Base-by-base conservation (phyloP, 306 rosid species). In the Cicer cuneatum region DNA sequence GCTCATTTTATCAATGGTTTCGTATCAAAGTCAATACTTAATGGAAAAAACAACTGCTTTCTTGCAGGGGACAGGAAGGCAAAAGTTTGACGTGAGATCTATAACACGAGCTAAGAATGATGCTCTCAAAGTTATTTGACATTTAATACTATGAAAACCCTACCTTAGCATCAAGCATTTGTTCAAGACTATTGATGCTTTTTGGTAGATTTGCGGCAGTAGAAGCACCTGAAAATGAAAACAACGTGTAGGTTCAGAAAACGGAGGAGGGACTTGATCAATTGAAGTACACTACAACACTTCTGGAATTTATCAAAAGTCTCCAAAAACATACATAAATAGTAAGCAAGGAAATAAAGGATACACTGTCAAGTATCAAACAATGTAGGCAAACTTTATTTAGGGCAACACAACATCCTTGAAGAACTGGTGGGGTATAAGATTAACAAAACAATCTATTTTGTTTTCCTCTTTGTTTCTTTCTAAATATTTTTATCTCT, bases 171-270 rank as follows among this genome's bases (percentile, higher is more conserved):
- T 90, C 83, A 78, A 94, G 97, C 66, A 94, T 45, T 62, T 18
- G 64, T 77, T 91, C 98, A 60, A 94, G 97, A 88, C 98, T 94
- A 52, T 91, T 94, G 86, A 94, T 90, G 87, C 88, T 87, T 89
- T 83, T 94, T 46, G 87, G 67, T 73, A 94, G 80, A 83, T 82
- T 88, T 75, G 43, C 88, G 78, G 73, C 81, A 78, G 82, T 76
- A 48, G 90, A 83, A 87, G 94, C 78, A 69, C 87, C 98, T 91
- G 96, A 84, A 86, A 85, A 69, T 54, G 61, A 78, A 48, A 49
- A 61, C 69, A 82, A 19, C 18, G 39, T 29, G 40, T 35, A 71
- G 61, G 51, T 73, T 72, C 19, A 77, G 66, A 62, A 42, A 75
- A 59, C 59, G 49, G 69, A 78, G 13, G 33, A 37, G 19, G 39